These are phyloP conservation scores for Astragalus membranaceus DNA, from an alignment of 306 rosid species.

Conservation along the genomic window DNA sequence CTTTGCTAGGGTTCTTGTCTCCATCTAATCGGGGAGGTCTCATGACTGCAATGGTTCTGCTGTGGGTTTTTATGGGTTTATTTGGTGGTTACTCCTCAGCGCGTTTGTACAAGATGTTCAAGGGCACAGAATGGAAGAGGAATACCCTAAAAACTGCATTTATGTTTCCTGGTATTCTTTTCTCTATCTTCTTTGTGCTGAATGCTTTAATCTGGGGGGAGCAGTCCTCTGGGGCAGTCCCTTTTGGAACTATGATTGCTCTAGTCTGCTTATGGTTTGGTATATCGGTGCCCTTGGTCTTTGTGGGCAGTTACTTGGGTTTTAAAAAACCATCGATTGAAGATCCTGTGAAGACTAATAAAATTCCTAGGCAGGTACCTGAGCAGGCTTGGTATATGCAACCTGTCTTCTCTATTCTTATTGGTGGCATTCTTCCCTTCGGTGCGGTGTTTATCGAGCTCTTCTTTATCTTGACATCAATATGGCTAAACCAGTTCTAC, in stretches of 20 bases:
- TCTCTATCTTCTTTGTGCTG: slow-evolving; percentile 77
- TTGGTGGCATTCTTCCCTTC: slow-evolving; percentile 98
- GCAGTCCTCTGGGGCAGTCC: slow-evolving; percentile 96
- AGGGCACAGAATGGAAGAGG: slow-evolving; percentile 98
- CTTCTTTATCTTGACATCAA: slow-evolving; percentile 95
- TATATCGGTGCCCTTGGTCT: slow-evolving; percentile 94
- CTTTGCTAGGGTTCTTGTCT: slow-evolving; percentile 93
- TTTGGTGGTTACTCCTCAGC: slow-evolving; percentile 97
- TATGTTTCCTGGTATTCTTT: slow-evolving; percentile 97
- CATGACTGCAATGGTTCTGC: slow-evolving; percentile 98
- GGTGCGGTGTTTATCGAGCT: slow-evolving; percentile 98
- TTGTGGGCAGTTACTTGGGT: slow-evolving; percentile 95
- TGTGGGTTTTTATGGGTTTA: slow-evolving; percentile 99
- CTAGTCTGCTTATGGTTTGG: slow-evolving; percentile 95
- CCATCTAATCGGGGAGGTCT: slow-evolving; percentile 99
- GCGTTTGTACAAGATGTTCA: slow-evolving; percentile 95
- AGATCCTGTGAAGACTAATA: slow-evolving; percentile 97
- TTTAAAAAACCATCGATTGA: slow-evolving; percentile 88
- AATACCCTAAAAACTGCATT: slow-evolving; percentile 92
- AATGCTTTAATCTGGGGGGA: slow-evolving; percentile 97
- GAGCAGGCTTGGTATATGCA: slow-evolving; percentile 99
- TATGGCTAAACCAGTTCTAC: slow-evolving; percentile 99
- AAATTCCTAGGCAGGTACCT: slow-evolving; percentile 94
- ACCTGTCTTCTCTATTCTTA: slow-evolving; percentile 86
- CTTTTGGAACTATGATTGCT: slow-evolving; percentile 98